phyloP scores from a whole-genome alignment of 257 asterid species.

The Ilex asprella region DNA sequence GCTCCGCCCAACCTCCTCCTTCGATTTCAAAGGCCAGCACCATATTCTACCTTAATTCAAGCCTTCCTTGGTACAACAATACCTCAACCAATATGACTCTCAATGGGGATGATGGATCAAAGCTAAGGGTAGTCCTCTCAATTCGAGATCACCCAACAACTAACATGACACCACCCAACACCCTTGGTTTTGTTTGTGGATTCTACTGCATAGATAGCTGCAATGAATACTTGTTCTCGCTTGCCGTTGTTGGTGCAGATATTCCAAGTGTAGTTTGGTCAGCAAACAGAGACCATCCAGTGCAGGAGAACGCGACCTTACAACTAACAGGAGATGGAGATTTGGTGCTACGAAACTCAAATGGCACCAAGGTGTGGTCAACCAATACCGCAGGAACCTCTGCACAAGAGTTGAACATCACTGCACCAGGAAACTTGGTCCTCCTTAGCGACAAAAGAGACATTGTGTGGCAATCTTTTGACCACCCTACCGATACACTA shows the following conservation, averaged over 20 bases:
- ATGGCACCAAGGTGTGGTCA: background rate
- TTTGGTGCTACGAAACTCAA: background rate
- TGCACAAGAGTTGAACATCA: background rate
- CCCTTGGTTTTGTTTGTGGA: background rate
- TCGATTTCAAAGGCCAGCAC: background rate
- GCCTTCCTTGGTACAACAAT: background rate
- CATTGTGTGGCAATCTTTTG: background rate
- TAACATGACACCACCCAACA: too few relatives aligned
- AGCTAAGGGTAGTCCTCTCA: background rate
- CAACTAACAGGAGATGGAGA: background rate
- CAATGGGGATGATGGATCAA: background rate
- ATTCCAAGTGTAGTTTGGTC: background rate
- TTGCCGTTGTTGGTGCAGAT: background rate
- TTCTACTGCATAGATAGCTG: background rate
- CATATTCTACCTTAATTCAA: background rate
- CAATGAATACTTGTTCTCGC: background rate
- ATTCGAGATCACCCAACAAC: too few relatives aligned
- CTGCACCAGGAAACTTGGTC: background rate
- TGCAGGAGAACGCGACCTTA: background rate
- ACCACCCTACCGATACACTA: background rate
- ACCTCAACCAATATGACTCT: background rate
- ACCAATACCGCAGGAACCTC: background rate
- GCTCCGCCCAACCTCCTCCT: background rate
- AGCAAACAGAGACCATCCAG: conserved; percentile 1
- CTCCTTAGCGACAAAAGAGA: background rate